phyloP scores from a whole-genome alignment of 2,329 filamentous ascomycete genomes.

The Colletotrichum sublineola region DNA sequence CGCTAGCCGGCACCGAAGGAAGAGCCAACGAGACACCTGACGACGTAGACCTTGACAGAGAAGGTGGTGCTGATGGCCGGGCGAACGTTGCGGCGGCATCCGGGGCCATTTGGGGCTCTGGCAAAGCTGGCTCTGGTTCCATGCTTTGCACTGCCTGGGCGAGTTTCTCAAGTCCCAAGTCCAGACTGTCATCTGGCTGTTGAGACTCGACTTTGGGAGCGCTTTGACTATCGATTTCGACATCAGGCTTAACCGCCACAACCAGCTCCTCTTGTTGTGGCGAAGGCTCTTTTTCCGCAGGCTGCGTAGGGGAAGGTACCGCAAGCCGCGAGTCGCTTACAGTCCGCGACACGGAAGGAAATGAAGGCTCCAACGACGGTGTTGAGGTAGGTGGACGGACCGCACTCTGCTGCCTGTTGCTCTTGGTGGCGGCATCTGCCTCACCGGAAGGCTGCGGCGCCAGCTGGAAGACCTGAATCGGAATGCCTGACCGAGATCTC shows the following conservation, averaged over 20 bases:
- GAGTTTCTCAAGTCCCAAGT: constrained; percentile 26
- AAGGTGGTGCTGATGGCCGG: constrained; percentile 28
- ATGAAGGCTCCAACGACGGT: constrained; percentile 17
- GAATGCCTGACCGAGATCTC: constrained; percentile 48
- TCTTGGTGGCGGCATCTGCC: constrained; percentile 13
- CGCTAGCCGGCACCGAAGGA: constrained; percentile 51
- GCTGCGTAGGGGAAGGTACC: constrained; percentile 28
- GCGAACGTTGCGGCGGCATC: constrained; percentile 10
- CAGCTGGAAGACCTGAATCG: constrained; percentile 60
- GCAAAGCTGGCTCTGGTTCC: constrained; percentile 2
- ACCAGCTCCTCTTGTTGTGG: constrained; percentile 44
- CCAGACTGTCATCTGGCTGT: constrained; percentile 22
- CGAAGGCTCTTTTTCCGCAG: constrained; percentile 43
- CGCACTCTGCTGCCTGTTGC: constrained; percentile 12
- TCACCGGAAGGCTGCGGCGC: constrained; percentile 35
- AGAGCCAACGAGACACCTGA: constrained; percentile 49
- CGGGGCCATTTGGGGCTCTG: constrained; percentile 11
- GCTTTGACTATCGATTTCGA: constrained; percentile 21
- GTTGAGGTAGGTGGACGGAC: constrained; percentile 19
- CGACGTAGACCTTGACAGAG: constrained; percentile 43
- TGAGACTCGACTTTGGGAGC: constrained; percentile 30
- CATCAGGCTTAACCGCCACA: constrained; percentile 40
- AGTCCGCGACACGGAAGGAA: constrained; percentile 11
- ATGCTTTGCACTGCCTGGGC: constrained; percentile 25
- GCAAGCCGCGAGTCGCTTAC: constrained; percentile 18